These are phyloP conservation scores for Rhodosporidiobolus sp. DNA, from an alignment of 768 basidiomycete genomes.

Conservation along the genomic window DNA sequence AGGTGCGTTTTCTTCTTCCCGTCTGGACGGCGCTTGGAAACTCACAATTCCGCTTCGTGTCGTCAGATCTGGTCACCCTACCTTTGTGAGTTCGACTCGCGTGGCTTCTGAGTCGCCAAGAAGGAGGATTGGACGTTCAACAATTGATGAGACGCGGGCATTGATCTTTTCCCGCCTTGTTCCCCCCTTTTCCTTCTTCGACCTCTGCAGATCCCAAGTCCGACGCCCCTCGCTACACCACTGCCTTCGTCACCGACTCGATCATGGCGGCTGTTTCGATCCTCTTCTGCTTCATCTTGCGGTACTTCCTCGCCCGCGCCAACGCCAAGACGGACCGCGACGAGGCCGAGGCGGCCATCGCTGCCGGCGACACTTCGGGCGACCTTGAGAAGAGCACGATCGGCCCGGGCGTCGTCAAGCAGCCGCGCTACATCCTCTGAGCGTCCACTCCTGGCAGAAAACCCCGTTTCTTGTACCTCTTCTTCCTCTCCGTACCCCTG, in stretches of 20 bases:
- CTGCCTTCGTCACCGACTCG: constrained; percentile 8
- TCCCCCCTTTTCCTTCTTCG: too few relatives aligned
- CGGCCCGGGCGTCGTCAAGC: not conserved
- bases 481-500: too few relatives aligned
- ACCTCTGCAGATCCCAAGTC: constrained; percentile 9
- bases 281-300: constrained; percentile 31
- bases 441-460: too few relatives aligned
- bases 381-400: constrained; percentile 2
- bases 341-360: constrained; percentile 4
- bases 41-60: too few relatives aligned
- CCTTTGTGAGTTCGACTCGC: too few relatives aligned
- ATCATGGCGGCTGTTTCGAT: constrained; percentile 8
- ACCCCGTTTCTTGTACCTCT: too few relatives aligned
- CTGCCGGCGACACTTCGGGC: not conserved
- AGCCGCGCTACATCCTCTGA: constrained; percentile 28
- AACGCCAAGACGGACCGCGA: constrained; percentile 43
- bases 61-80: constrained; percentile 34
- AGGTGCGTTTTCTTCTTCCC: too few relatives aligned
- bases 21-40: too few relatives aligned
- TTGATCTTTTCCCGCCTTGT: too few relatives aligned
- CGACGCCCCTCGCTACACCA: constrained; percentile 40
- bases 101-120: too few relatives aligned
- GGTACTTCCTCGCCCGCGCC: constrained; percentile 37
- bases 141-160: too few relatives aligned
- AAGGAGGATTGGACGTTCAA: too few relatives aligned